Evolutionary conservation across 2,329 filamentous ascomycete genomes (phyloP), one percentile per base, ranked within the genome.

Genomic region (Penicillium sp.): DNA sequence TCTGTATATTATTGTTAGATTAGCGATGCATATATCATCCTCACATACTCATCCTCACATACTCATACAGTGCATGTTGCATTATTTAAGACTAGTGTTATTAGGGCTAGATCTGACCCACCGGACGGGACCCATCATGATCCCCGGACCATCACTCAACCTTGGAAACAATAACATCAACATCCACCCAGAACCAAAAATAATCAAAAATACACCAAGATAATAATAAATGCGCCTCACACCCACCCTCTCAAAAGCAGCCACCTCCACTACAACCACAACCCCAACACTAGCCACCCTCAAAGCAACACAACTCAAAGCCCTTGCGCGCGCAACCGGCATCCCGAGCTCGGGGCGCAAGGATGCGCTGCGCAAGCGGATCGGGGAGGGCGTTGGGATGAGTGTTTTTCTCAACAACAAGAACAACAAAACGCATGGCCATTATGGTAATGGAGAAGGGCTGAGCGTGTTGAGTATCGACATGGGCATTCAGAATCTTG

Each of bases 401-500:
- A 60, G 38, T 20, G 60, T 33, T 50, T 59, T 57, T 56, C 60
- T 16, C 33, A 56, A 21, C 62, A 35, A 45, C 26, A 47, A 26
- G 7, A 20, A 23, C 28, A 16, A 43, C 30, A 18, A 51, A 23
- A 55, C 11, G 51, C 12, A 35, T 49, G 20, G 23, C 49, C 47
- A 50, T 14, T 21, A 12, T 35, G 40, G 9, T 18, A 45, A 21
- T n/a, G 16, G 16, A 9, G 3, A 2, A 40, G 38, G 63, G 46
- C 58, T 76, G 63, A 79, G 85, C 45, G 79, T 94, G 23, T 71
- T 94, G 33, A 92, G 89, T 67, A 87, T 95, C 60, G 90, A 95
- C 69, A 88, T 94, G 83, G 90, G 90, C 3, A 88, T 95, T 62
- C 84, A 84, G 45, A 95, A 95, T 68, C 77, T 95, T 3, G 90